Percentiles rank a stretch among this genome's conserved stretches.
phyloP scores from a whole-genome alignment of 163 green algal genomes.

The Smithsoniella earleae region DNA sequence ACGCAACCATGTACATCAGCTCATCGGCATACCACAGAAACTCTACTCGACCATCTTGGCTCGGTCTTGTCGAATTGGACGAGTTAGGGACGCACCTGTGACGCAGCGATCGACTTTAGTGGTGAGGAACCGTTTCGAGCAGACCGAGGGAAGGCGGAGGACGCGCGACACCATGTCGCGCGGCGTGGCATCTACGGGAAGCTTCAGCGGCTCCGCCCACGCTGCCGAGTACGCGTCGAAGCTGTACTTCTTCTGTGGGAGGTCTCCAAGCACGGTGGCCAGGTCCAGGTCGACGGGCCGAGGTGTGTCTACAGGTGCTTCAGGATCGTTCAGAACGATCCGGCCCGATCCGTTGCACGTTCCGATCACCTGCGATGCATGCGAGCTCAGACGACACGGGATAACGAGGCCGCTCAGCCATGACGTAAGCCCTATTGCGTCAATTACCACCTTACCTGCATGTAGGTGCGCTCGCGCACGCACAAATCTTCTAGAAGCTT shows the following conservation, averaged over 20 bases:
- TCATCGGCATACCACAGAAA: neutral
- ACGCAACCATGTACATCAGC: no score
- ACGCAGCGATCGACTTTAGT: conserved; percentile 94
- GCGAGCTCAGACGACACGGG: no score
- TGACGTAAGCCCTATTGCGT: no score
- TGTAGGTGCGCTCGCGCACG: conserved; percentile 76
- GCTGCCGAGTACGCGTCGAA: conserved; percentile 44
- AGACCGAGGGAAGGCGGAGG: conserved; percentile 78
- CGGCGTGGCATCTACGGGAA: conserved; percentile 40
- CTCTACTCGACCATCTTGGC: neutral
- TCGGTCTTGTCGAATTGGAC: neutral
- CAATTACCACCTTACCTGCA: no score
- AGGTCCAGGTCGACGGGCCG: conserved; percentile 84
- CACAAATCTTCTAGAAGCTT: conserved; percentile 72
- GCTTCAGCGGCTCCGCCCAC: conserved; percentile 37
- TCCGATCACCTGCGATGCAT: conserved; percentile 89
- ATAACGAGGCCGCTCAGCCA: no score
- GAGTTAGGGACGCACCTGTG: conserved; percentile 46
- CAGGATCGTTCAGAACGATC: conserved; percentile 64
- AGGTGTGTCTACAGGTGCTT: conserved; percentile 46
- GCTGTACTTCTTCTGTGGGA: conserved; percentile 91
- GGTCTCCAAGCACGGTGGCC: conserved; percentile 83
- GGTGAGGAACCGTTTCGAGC: conserved; percentile 96
- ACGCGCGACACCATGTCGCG: conserved; percentile 63
- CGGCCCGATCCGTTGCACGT: conserved; percentile 75